These are phyloP conservation scores for Eucalyptus albens DNA, from an alignment of 345 rosid genomes.

Conservation along the genomic window DNA sequence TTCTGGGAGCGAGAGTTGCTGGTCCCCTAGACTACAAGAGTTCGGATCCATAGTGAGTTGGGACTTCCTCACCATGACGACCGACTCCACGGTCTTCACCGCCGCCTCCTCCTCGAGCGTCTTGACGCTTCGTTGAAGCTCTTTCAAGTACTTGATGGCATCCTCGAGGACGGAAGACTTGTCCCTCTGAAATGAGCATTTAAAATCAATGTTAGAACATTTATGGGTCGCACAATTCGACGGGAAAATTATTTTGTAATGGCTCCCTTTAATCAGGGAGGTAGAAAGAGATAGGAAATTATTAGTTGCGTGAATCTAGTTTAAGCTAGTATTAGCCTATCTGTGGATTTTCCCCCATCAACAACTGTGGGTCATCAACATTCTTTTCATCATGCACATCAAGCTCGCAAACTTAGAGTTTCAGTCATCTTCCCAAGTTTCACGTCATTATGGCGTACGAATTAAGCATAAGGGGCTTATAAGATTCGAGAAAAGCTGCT, in stretches of 20 bases:
- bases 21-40: neutral
- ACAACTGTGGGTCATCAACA: neutral
- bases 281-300: neutral
- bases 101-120: constrained; percentile 36
- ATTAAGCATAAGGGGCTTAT: neutral
- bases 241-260: neutral
- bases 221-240: neutral
- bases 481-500: neutral
- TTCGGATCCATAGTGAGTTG: constrained; percentile 17
- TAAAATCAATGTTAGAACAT: neutral
- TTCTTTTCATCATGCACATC: neutral
- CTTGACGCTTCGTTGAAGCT: constrained; percentile 56
- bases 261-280: no score
- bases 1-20: neutral
- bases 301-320: neutral
- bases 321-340: neutral
- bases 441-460: neutral
- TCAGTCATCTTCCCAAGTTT: neutral
- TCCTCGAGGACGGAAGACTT: constrained; percentile 63
- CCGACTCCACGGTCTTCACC: constrained; percentile 33
- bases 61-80: constrained; percentile 40
- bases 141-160: constrained; percentile 47
- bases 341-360: neutral
- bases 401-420: neutral
- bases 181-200: constrained; percentile 27